Evolutionary conservation across 2,329 filamentous ascomycete genomes (phyloP).

Genomic region (Cladobotryum mycophilum): DNA sequence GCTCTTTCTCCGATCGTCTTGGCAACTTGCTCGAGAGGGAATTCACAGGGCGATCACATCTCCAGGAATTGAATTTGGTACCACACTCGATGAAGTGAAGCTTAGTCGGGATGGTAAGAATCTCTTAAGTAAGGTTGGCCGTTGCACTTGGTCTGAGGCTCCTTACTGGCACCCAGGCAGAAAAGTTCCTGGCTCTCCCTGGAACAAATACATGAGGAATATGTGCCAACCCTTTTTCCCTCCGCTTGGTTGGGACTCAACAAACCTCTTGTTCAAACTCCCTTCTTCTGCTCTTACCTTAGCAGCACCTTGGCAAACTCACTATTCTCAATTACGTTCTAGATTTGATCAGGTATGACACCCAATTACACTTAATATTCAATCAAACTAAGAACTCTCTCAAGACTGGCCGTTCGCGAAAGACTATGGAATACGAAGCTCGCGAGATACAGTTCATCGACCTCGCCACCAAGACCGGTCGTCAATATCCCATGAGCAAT

Average conservation of each 20-base stretch:
- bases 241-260: not conserved
- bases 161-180: slow-evolving; percentile 7
- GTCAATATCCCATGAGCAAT: slow-evolving; percentile 2
- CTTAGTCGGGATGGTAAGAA: slow-evolving; percentile 13
- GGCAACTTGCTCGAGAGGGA: slow-evolving; percentile 13
- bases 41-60: slow-evolving; percentile 1
- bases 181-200: slow-evolving; percentile 7
- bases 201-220: slow-evolving; percentile 11
- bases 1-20: slow-evolving; percentile 13
- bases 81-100: slow-evolving; percentile 15
- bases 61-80: slow-evolving; percentile 17
- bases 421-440: not conserved
- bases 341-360: slow-evolving; percentile 9
- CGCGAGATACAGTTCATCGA: slow-evolving; percentile 1
- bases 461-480: not conserved
- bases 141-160: not conserved
- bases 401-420: slow-evolving; percentile 3
- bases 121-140: slow-evolving; percentile 4
- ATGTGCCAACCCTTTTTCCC: slow-evolving; percentile 5
- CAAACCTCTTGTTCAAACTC: slow-evolving; percentile 3
- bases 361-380: not conserved
- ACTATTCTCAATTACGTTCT: slow-evolving; percentile 4
- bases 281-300: slow-evolving; percentile 9
- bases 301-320: not conserved
- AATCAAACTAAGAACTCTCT: not conserved